Evolutionary conservation across 2,329 filamentous ascomycete genomes (phyloP).

Genomic region (Colletotrichum incanum): DNA sequence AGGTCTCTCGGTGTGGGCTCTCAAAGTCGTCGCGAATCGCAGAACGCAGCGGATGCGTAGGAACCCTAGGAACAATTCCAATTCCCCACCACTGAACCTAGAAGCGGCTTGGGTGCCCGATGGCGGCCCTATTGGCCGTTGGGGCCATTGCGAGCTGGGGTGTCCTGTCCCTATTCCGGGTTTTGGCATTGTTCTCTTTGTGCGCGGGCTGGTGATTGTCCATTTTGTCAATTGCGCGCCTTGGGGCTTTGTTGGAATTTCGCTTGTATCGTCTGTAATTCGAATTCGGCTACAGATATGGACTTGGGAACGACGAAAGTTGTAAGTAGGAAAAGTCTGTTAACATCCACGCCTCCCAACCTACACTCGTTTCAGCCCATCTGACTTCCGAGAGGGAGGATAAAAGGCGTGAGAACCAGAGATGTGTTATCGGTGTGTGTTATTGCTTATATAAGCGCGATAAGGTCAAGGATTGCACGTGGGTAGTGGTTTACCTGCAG

Average conservation of each 20-base stretch:
- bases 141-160: conserved; percentile 6
- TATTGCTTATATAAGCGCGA: not conserved
- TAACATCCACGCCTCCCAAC: not conserved
- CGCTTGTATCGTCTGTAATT: not conserved
- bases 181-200: conserved; percentile 3
- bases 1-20: conserved; percentile 1
- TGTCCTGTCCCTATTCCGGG: conserved; percentile 11
- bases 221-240: not conserved
- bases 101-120: conserved; percentile 33
- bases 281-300: not conserved
- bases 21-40: not conserved
- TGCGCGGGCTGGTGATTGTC: not conserved
- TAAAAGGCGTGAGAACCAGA: not conserved
- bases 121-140: conserved; percentile 39
- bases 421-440: not conserved
- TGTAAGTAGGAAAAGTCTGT: not conserved
- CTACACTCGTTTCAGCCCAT: not conserved
- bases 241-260: not conserved
- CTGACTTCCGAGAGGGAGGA: not conserved
- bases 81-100: conserved; percentile 24
- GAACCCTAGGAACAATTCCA: conserved; percentile 15
- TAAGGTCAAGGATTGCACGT: not conserved
- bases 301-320: not conserved
- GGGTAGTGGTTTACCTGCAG: no score
- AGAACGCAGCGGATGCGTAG: not conserved